Evolutionary conservation across 495 filamentous ascomycete species (phyloP), one percentile per base, ranked within the genome.

Genomic region (Emericellopsis terricola): DNA sequence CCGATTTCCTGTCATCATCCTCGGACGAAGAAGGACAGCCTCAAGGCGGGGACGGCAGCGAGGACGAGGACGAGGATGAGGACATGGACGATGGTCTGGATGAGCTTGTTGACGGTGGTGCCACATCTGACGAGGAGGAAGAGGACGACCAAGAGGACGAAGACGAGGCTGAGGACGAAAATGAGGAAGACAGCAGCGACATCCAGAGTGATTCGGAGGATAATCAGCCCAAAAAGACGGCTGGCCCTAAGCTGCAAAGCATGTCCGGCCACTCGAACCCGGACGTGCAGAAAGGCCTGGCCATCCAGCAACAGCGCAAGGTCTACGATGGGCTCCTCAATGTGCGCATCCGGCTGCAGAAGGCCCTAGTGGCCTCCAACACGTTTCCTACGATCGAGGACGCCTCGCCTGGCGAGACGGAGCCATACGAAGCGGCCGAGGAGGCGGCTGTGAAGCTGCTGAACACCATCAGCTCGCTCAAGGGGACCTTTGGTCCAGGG

Each of bases 241-340:
- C n/a, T n/a, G n/a, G n/a, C n/a, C n/a, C n/a, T n/a, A n/a, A 17
- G 5, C 4, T 9, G 19, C 20, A 35, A 35, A 11, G 19, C 33
- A 11, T 23, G 19, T 1, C 19, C n/a, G n/a, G 33, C 14, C 3
- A 8, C 33, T n/a, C 13, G 26, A 72, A 77, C 48, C 69, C 68
- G 30, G 89, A 97, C 52, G 68, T 77, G 2, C 68, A 71, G 8
- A 96, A 96, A 59, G 89, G 89, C 15, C 60, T 60, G 38, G 86
- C 87, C 2, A 78, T 96, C 19, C 83, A 81, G 43, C 57, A 69
- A 32, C 89, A 97, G 52, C 69, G 82, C 34, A 72, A 71, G 33
- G 75, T 74, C 8, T 96, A 94, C 48, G 86, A 96, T 41, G 65
- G 76, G 2, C 68, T 96, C 2, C 66, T 97, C 14, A 85, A 89